Conservation (phyloP, 768 basidiomycete genomes). For the Cystofilobasidium ferigula region DNA sequence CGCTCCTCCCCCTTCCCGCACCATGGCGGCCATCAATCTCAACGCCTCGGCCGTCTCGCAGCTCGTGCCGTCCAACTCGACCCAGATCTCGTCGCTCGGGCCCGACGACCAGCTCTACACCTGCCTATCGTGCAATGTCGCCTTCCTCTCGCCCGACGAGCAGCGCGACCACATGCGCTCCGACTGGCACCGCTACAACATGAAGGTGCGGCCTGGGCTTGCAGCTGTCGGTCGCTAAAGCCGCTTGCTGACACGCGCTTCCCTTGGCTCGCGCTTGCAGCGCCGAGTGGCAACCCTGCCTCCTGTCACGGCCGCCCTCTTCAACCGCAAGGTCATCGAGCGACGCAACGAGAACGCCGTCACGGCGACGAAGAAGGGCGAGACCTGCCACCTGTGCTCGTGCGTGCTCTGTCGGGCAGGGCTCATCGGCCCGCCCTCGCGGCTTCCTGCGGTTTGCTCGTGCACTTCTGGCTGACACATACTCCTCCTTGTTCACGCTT, state of each 20-base stretch:
- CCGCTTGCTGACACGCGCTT: neutral
- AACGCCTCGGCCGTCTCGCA: slow-evolving; percentile 17
- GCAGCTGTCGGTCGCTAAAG: neutral
- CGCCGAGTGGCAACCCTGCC: slow-evolving; percentile 81
- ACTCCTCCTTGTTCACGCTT: slow-evolving; percentile 1
- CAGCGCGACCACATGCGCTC: slow-evolving; percentile 84
- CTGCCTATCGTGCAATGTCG: slow-evolving; percentile 82
- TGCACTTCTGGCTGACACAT: neutral
- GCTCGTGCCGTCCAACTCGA: neutral
- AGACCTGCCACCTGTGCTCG: slow-evolving; percentile 26
- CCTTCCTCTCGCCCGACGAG: slow-evolving; percentile 66
- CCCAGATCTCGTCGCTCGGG: neutral
- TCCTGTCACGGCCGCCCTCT: slow-evolving; percentile 63
- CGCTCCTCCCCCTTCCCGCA: neutral
- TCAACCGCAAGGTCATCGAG: slow-evolving; percentile 81
- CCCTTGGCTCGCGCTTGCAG: slow-evolving; percentile 28
- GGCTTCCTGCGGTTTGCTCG: neutral
- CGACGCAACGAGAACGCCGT: slow-evolving; percentile 64
- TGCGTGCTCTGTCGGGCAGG: neutral
- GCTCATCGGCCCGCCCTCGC: neutral
- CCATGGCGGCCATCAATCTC: slow-evolving; percentile 22
- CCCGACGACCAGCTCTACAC: slow-evolving; percentile 12
- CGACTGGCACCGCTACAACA: slow-evolving; percentile 95
- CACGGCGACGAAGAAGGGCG: slow-evolving; percentile 38
- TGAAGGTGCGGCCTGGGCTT: slow-evolving; percentile 48